Base-by-base conservation (phyloP, 2,329 filamentous ascomycete species). In the Claviceps fusiformis region DNA sequence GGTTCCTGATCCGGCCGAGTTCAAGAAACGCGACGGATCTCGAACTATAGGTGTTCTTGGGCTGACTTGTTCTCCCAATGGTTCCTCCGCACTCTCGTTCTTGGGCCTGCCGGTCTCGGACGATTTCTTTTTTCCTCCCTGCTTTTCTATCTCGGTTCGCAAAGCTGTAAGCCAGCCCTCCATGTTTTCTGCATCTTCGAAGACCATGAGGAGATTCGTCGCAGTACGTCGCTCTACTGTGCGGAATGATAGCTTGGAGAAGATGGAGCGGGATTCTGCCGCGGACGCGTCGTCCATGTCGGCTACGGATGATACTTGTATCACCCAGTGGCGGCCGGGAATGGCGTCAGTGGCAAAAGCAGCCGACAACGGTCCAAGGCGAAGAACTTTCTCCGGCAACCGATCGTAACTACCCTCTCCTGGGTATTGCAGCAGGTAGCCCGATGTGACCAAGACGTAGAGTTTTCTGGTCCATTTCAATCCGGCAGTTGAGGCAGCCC, bases 261-360 rank as follows among this genome's bases (percentile, higher is more conserved):
- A 75, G 3, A 89, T 68, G 1, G 84, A 86, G 52, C 79, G 78
- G 3, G 79, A 72, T 43, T 81, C 77, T 3, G 73, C 62, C 3
- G 73, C 63, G 15, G 73, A 62, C 17, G 75, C 64, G 1, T 80
- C 80, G 39, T 86, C 79, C 2, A 78, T 69, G 52, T 83, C 82
- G 55, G 82, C 81, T 9, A 75, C 72, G 41, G 87, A 85, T 3
- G 82, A 85, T 27, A 92, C 80, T 61, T 89, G 87, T 15, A 92
- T 68, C 6, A 92, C 88, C 81, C 86, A 91, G 63, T 90, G 87
- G 57, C 81, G 82, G 6, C 88, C 88, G 3, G 87, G 86, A 55
- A 92, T 89, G 15, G 86, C 75, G 65, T 93, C 88, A 60, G 83
- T 89, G 1, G 85, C 88, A 67, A 89, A 92, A 5, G 86, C 88